phyloP scores from a whole-genome alignment of 805 yeast species.

The Cyberlindnera mississippiensis region DNA sequence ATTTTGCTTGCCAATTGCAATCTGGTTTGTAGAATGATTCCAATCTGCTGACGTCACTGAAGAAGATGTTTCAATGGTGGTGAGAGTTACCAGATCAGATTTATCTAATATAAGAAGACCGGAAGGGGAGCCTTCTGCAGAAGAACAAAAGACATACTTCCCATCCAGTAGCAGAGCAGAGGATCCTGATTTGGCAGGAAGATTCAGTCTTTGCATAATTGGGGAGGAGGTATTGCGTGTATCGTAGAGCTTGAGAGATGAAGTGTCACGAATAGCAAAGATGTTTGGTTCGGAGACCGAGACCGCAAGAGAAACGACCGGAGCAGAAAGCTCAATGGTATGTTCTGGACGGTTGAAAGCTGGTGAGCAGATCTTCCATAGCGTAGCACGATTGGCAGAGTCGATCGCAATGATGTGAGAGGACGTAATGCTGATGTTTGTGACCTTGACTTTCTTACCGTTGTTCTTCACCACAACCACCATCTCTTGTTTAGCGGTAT shows the following conservation, averaged over 20 bases:
- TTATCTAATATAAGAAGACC: slow-evolving; percentile 18
- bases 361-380: slow-evolving; percentile 16
- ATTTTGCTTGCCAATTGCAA: slow-evolving; percentile 19
- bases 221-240: slow-evolving; percentile 19
- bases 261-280: slow-evolving; percentile 1
- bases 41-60: slow-evolving; percentile 21
- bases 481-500: slow-evolving; percentile 14
- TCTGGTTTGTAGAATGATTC: slow-evolving; percentile 23
- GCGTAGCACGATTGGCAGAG: slow-evolving; percentile 8
- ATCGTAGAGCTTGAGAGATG: slow-evolving; percentile 20
- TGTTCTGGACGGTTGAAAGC: slow-evolving; percentile 11
- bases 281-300: not conserved
- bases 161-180: slow-evolving; percentile 6
- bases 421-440: not conserved
- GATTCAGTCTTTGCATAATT: slow-evolving; percentile 14
- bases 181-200: slow-evolving; percentile 4
- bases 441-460: slow-evolving; percentile 15
- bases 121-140: not conserved
- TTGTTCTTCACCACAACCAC: slow-evolving; percentile 17
- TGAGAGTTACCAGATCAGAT: slow-evolving; percentile 20
- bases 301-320: not conserved
- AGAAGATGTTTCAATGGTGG: slow-evolving; percentile 2
- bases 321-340: not conserved
- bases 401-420: slow-evolving; percentile 11
- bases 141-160: not conserved